Conservation (phyloP, 768 basidiomycete genomes). For the Podaxis mareebaensis region DNA sequence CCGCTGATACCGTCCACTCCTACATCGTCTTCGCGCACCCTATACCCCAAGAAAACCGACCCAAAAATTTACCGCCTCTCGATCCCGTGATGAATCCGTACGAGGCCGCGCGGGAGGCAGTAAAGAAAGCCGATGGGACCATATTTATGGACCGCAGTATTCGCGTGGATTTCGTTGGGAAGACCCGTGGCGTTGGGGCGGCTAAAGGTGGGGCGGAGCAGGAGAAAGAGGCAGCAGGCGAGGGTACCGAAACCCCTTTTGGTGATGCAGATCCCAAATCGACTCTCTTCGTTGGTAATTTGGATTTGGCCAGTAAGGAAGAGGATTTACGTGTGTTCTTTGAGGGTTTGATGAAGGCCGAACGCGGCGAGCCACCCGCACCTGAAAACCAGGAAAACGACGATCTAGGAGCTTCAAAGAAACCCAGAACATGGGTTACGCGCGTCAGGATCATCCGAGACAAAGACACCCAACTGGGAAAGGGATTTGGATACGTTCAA, state of each 20-base stretch:
- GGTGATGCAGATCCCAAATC: conserved; percentile 68
- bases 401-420: conserved; percentile 31
- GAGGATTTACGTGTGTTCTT: conserved; percentile 88
- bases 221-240: conserved; percentile 21
- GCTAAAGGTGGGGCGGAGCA: conserved; percentile 16
- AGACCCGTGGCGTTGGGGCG: conserved; percentile 19
- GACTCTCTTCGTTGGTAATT: conserved; percentile 88
- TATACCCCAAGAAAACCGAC: conserved; percentile 37
- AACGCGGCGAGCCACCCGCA: conserved; percentile 59
- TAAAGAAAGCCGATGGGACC: conserved; percentile 65
- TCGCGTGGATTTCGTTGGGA: conserved; percentile 70
- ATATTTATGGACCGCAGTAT: conserved; percentile 76
- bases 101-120: conserved; percentile 62
- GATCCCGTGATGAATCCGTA: conserved; percentile 61
- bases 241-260: conserved; percentile 4
- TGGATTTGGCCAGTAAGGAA: conserved; percentile 91
- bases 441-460: conserved; percentile 89
- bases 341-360: conserved; percentile 70
- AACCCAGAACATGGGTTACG: conserved; percentile 64
- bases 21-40: conserved; percentile 91
- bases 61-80: conserved; percentile 52
- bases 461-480: conserved; percentile 89
- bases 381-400: conserved; percentile 26
- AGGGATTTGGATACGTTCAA: conserved; percentile 93
- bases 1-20: conserved; percentile 75